Percentiles rank a stretch among this genome's conserved stretches.
Conservation (phyloP, 306 rosid species). For the Purshia tridentata region DNA sequence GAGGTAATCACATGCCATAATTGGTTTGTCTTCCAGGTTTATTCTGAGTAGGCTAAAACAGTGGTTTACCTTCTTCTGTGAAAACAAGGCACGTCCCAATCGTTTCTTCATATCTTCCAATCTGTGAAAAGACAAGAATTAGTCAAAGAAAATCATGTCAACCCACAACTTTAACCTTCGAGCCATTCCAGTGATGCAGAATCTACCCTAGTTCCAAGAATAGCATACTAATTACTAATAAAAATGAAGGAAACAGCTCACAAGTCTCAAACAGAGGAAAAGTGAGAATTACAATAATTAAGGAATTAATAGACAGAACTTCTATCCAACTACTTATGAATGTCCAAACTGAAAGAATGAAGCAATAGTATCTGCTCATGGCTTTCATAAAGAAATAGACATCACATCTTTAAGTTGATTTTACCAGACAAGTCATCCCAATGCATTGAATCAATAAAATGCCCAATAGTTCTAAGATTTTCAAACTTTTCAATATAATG, state of each 20-base stretch:
- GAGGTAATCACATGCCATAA: too few species aligned
- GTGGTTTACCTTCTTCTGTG: conserved; percentile 54
- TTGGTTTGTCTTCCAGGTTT: neutral
- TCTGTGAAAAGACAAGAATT: conserved; percentile 38
- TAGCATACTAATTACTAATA: neutral
- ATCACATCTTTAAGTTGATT: neutral
- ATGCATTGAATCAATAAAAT: neutral
- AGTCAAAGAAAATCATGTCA: neutral
- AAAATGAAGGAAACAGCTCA: neutral
- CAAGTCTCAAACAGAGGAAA: neutral
- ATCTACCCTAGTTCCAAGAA: neutral
- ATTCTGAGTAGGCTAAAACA: neutral
- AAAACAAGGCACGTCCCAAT: conserved; percentile 73
- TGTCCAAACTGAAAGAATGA: neutral
- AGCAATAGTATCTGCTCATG: neutral
- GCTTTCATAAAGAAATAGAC: neutral
- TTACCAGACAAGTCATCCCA: neutral
- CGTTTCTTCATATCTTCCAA: conserved; percentile 75
- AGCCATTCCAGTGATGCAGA: neutral
- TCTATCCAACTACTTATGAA: neutral
- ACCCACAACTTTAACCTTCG: neutral
- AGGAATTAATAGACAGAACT: neutral
- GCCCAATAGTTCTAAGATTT: neutral
- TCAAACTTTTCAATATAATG: neutral
- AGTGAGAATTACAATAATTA: neutral